A percentile compares a stretch with the other conserved stretches of the same genome.
phyloP scores from a whole-genome alignment of 1,139 yeast species.

The Protomyces inundatus region DNA sequence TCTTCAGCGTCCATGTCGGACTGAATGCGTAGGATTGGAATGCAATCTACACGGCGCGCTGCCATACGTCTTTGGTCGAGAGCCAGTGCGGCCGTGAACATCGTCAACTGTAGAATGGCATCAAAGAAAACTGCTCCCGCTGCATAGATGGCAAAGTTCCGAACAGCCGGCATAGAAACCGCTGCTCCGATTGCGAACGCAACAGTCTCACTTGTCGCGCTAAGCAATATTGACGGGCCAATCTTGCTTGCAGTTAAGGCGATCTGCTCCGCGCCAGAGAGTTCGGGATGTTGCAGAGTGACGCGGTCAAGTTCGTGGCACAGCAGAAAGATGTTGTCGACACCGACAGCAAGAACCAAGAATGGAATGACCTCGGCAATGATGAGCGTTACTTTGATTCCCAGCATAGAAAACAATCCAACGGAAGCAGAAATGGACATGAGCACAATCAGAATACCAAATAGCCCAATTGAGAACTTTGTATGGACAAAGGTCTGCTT shows the following conservation, averaged over 20 bases:
- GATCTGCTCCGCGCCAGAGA: slow-evolving; percentile 52
- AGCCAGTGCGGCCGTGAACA: slow-evolving; percentile 66
- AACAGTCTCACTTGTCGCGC: slow-evolving; percentile 68
- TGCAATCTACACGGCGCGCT: slow-evolving; percentile 53
- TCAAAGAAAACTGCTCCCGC: slow-evolving; percentile 80
- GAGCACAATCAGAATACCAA: slow-evolving; percentile 75
- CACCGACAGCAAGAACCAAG: slow-evolving; percentile 85
- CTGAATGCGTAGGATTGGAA: slow-evolving; percentile 38
- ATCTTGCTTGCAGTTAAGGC: slow-evolving; percentile 61
- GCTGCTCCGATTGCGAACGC: slow-evolving; percentile 74
- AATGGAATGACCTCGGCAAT: slow-evolving; percentile 98
- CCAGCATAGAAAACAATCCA: slow-evolving; percentile 67
- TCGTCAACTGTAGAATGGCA: slow-evolving; percentile 71
- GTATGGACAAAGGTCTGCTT: slow-evolving; percentile 48
- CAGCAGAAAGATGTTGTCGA: slow-evolving; percentile 82
- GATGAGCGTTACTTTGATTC: slow-evolving; percentile 78
- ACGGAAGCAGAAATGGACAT: slow-evolving; percentile 75
- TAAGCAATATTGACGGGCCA: slow-evolving; percentile 81
- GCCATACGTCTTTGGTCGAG: slow-evolving; percentile 63
- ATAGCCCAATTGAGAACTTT: slow-evolving; percentile 67
- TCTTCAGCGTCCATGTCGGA: not conserved
- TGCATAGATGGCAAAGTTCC: slow-evolving; percentile 84
- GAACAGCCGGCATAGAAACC: slow-evolving; percentile 93
- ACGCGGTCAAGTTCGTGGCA: slow-evolving; percentile 68
- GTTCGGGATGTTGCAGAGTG: slow-evolving; percentile 45